Evolutionary conservation across 2,329 filamentous ascomycete genomes (phyloP).

Genomic region (Nemania abortiva): DNA sequence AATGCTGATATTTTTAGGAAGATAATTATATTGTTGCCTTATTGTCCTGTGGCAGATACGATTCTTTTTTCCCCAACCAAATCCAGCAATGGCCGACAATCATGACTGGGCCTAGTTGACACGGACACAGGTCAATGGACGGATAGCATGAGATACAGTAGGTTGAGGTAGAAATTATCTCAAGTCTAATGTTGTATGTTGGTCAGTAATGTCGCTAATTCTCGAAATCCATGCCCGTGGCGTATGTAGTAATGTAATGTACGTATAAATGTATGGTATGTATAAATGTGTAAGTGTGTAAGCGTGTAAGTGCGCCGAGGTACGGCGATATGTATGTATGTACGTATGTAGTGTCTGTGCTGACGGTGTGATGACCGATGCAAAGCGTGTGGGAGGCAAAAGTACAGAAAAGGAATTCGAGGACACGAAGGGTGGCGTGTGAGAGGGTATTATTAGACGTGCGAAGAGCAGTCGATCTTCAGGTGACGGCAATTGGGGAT

Average conservation of each 20-base stretch:
- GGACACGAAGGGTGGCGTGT: slow-evolving; percentile 1
- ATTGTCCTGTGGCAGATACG: slow-evolving; percentile 25
- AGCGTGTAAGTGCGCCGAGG: not conserved
- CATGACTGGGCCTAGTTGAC: slow-evolving; percentile 32
- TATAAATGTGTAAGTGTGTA: too few relatives aligned
- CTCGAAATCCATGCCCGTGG: not conserved
- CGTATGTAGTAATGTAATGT: not conserved
- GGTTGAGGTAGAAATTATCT: slow-evolving; percentile 3
- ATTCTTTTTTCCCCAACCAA: slow-evolving; percentile 27
- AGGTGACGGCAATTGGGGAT: slow-evolving; percentile 20
- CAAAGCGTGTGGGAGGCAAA: slow-evolving; percentile 7
- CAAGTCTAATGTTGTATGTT: slow-evolving; percentile 9
- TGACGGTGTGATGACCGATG: slow-evolving; percentile 2
- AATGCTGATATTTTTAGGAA: slow-evolving; percentile 9
- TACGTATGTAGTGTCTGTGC: not conserved
- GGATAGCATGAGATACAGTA: slow-evolving; percentile 11
- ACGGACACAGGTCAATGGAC: not conserved
- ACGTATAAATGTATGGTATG: not conserved
- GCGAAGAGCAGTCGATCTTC: not conserved
- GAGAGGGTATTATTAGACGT: slow-evolving; percentile 18
- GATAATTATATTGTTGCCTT: slow-evolving; percentile 19
- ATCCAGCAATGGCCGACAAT: slow-evolving; percentile 24
- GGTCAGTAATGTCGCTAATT: slow-evolving; percentile 11
- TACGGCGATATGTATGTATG: not conserved
- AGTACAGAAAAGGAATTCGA: slow-evolving; percentile 11